phyloP scores from a whole-genome alignment of 176 grass and related monocot genomes.

The Oryza glaberrima region DNA sequence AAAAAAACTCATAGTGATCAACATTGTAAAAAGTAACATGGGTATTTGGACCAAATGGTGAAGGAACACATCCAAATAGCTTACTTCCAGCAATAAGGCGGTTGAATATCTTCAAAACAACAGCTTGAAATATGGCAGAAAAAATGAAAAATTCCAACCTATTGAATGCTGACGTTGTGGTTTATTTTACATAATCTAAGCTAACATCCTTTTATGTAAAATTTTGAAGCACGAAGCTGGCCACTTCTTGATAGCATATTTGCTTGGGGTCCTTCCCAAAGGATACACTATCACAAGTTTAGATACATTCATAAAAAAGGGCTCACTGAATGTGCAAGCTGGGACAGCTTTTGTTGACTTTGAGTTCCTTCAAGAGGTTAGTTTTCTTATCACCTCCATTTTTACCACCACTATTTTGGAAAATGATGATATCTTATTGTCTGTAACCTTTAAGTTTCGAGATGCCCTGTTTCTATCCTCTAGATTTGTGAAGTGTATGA shows the following conservation, averaged over 20 bases:
- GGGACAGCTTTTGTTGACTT: conserved; percentile 89
- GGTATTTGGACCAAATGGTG: not conserved
- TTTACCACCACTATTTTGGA: not conserved
- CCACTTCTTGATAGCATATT: conserved; percentile 91
- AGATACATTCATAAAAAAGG: conserved; percentile 65
- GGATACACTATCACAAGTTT: conserved; percentile 79
- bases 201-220: conserved; percentile 19
- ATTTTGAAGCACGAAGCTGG: conserved; percentile 81
- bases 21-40: not conserved
- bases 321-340: conserved; percentile 85
- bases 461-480: no score
- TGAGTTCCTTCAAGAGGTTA: conserved; percentile 90
- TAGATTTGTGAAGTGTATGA: no score
- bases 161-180: not conserved
- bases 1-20: not conserved
- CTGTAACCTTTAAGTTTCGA: no score
- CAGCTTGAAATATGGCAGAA: not conserved
- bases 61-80: not conserved
- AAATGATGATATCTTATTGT: not conserved
- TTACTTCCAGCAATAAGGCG: not conserved
- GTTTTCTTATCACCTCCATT: conserved; percentile 13
- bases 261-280: conserved; percentile 80
- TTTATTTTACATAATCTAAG: conserved; percentile 19
- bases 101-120: not conserved
- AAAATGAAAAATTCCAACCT: not conserved